A percentile compares a stretch with the other conserved stretches of the same genome.
phyloP scores from a whole-genome alignment of 176 grass and related monocot genomes.

The Eleusine indica region DNA sequence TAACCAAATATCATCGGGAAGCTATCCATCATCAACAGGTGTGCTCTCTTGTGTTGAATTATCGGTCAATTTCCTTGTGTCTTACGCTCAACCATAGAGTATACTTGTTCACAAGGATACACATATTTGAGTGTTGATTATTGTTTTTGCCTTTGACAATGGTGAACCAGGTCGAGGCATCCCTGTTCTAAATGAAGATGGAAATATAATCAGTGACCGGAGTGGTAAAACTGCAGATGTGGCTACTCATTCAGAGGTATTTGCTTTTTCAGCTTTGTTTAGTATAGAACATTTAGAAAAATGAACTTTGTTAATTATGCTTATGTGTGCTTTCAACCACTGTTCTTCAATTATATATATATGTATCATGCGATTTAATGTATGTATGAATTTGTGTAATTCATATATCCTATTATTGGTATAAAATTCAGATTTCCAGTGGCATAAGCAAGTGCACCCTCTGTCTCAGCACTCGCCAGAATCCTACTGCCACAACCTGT shows the following conservation, averaged over 20 bases:
- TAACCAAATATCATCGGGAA: slow-evolving; percentile 68
- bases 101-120: slow-evolving; percentile 14
- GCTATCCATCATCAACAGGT: slow-evolving; percentile 67
- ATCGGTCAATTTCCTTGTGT: slow-evolving; percentile 13
- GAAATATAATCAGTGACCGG: slow-evolving; percentile 66
- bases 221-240: slow-evolving; percentile 61
- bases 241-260: slow-evolving; percentile 65
- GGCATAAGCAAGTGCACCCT: slow-evolving; percentile 88
- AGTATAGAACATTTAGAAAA: neutral
- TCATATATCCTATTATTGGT: slow-evolving; percentile 19
- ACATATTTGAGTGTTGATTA: slow-evolving; percentile 30
- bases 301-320: neutral
- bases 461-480: slow-evolving; percentile 84
- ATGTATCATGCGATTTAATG: neutral
- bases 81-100: slow-evolving; percentile 30
- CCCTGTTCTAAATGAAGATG: slow-evolving; percentile 88
- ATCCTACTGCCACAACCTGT: slow-evolving; percentile 92
- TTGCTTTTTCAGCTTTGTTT: slow-evolving; percentile 17
- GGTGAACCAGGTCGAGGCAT: slow-evolving; percentile 57
- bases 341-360: slow-evolving; percentile 19
- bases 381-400: neutral
- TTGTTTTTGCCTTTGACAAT: neutral
- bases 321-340: slow-evolving; percentile 16
- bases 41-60: slow-evolving; percentile 9
- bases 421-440: slow-evolving; percentile 58